A percentile compares a stretch with the other conserved stretches of the same genome.
Conservation (phyloP, 2,329 filamentous ascomycete genomes). For the Emergomyces pasteurianus region DNA sequence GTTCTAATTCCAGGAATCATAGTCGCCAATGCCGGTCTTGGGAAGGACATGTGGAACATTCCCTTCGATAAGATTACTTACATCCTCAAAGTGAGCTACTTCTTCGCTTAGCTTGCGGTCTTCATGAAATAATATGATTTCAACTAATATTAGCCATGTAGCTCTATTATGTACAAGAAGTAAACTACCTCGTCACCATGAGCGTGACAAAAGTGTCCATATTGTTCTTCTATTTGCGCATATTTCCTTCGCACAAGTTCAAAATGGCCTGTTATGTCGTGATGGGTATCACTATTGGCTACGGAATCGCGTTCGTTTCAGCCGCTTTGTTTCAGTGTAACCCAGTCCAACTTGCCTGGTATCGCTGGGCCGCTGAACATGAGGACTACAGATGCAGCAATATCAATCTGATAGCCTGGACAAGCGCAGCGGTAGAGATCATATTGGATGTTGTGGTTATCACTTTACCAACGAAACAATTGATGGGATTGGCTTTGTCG, state of each 20-base stretch:
- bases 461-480: not conserved
- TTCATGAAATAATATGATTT: not conserved
- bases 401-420: conserved; percentile 1
- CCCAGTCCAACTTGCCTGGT: conserved; percentile 18
- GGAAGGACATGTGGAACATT: not conserved
- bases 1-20: not conserved
- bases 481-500: not conserved
- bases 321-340: conserved; percentile 18
- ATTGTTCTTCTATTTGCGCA: conserved; percentile 20
- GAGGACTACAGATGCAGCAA: not conserved
- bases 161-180: conserved; percentile 4
- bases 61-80: not conserved
- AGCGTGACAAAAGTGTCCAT: conserved; percentile 23
- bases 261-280: not conserved
- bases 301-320: conserved; percentile 17
- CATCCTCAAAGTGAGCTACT: not conserved
- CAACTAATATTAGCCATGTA: not conserved
- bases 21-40: conserved; percentile 1
- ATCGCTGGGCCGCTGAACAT: conserved; percentile 6
- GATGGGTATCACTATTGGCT: conserved; percentile 13
- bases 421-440: not conserved
- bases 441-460: not conserved
- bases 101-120: not conserved
- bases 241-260: conserved; percentile 18
- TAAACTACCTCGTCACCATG: conserved; percentile 20